phyloP scores from a whole-genome alignment of 495 filamentous ascomycete genomes.

The Aspergillus coremiiformis region DNA sequence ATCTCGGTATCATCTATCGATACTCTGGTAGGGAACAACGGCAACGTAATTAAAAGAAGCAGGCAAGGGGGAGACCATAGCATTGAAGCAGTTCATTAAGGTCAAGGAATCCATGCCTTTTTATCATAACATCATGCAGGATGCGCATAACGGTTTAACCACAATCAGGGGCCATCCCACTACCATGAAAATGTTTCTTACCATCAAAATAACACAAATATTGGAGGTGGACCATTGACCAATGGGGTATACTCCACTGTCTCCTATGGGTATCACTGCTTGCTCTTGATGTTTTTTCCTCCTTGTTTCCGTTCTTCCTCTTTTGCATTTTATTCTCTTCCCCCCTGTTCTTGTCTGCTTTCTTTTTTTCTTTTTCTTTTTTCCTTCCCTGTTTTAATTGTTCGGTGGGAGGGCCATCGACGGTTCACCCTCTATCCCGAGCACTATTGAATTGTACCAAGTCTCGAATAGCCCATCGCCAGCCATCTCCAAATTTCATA shows the following conservation, averaged over 20 bases:
- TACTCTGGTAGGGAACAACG: neutral
- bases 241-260: neutral
- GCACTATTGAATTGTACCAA: constrained; percentile 28
- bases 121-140: constrained; percentile 22
- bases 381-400: neutral
- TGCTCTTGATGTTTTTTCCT: neutral
- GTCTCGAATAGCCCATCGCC: constrained; percentile 52
- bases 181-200: neutral
- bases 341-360: neutral
- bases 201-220: neutral
- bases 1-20: neutral
- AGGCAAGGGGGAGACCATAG: constrained; percentile 16
- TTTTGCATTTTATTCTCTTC: too few relatives aligned
- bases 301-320: neutral
- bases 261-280: neutral
- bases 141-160: neutral
- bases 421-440: constrained; percentile 13
- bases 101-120: constrained; percentile 12
- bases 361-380: neutral
- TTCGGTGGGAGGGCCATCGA: too few relatives aligned
- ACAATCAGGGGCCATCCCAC: neutral
- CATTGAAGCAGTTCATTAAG: constrained; percentile 19
- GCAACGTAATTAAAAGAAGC: constrained; percentile 1
- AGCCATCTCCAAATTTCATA: constrained; percentile 34
- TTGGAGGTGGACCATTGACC: neutral